Conservation (phyloP, 2,329 filamentous ascomycete genomes). For the Xylaria multiplex region DNA sequence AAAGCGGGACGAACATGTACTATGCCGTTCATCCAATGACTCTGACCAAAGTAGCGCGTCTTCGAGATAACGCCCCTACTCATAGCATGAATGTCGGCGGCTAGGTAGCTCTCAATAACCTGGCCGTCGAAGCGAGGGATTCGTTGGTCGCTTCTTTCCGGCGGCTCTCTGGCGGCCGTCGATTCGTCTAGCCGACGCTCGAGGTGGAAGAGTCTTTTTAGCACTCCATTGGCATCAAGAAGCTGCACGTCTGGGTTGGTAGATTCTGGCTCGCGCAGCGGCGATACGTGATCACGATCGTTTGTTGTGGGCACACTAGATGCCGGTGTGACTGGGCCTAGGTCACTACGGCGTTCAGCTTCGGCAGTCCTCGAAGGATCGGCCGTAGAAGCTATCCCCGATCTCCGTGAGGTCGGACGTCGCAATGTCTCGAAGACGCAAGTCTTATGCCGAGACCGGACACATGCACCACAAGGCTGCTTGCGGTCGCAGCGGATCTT, state of each 20-base stretch:
- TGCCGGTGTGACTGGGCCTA: slow-evolving; percentile 28
- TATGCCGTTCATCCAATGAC: slow-evolving; percentile 61
- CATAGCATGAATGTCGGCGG: slow-evolving; percentile 44
- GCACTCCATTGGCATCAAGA: slow-evolving; percentile 45
- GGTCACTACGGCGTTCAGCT: not conserved
- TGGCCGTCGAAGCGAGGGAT: slow-evolving; percentile 21
- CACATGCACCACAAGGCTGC: slow-evolving; percentile 67
- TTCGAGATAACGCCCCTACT: slow-evolving; percentile 52
- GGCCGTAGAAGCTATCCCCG: slow-evolving; percentile 34
- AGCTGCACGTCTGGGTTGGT: not conserved
- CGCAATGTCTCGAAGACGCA: slow-evolving; percentile 58
- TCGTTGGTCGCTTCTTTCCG: slow-evolving; percentile 11
- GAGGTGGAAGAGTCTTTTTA: slow-evolving; percentile 55
- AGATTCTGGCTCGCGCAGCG: not conserved
- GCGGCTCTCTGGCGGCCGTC: slow-evolving; percentile 26
- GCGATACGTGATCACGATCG: slow-evolving; percentile 11
- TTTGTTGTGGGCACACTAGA: slow-evolving; percentile 17
- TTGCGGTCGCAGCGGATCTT: slow-evolving; percentile 71
- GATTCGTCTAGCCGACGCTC: slow-evolving; percentile 55
- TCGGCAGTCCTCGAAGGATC: slow-evolving; percentile 9
- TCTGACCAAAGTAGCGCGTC: slow-evolving; percentile 59
- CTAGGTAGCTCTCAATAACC: slow-evolving; percentile 38
- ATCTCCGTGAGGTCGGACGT: slow-evolving; percentile 40
- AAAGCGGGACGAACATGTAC: slow-evolving; percentile 51
- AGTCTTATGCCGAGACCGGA: slow-evolving; percentile 63